Evolutionary conservation across 495 filamentous ascomycete genomes (phyloP), one percentile per base, ranked within the genome.

Genomic region (Platismatia glauca): DNA sequence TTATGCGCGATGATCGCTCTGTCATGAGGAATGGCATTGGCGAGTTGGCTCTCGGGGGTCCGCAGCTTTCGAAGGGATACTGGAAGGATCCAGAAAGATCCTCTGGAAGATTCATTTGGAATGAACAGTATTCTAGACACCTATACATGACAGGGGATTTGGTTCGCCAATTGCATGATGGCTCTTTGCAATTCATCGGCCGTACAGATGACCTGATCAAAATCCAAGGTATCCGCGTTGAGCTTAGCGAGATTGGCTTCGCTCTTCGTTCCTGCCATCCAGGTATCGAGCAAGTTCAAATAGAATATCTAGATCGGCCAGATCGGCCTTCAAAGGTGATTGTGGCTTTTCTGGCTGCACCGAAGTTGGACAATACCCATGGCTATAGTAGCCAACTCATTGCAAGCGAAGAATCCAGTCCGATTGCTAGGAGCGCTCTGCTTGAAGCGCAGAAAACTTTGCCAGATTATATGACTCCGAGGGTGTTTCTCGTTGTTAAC

Each of bases 121-220:
- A 71, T 37, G 65, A 72, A 5, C 15, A 61, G 63, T 69, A 22
- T 61, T 68, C 3, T 31, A 55, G 4, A 69, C 67, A 34, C 58
- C 34, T 82, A 11, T 84, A 82, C 62, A 76, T 77, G 39, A 84
- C 81, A 16, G 81, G 81, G 16, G 81, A 84, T 66, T 63, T 81
- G 24, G 80, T 77, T 31, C 73, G 75, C 20, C 74, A 77, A 65
- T 58, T 78, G 38, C 62, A 66, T 8, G 72, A 78, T 62, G 79
- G 76, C 4, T 75, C 73, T 9, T 68, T 83, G 16, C 71, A 76
- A 46, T 75, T 82, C 57, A 63, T 76, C 31, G 72, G 70, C 56
- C 74, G 74, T 58, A 69, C 66, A 1, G 74, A 76, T 66, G 74
- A 76, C 39, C 57, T 74, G 39, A 68, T 76, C 61, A 76, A 76